Conservation (phyloP, 129 eudicot species). For the Heracleum sosnowskyi region DNA sequence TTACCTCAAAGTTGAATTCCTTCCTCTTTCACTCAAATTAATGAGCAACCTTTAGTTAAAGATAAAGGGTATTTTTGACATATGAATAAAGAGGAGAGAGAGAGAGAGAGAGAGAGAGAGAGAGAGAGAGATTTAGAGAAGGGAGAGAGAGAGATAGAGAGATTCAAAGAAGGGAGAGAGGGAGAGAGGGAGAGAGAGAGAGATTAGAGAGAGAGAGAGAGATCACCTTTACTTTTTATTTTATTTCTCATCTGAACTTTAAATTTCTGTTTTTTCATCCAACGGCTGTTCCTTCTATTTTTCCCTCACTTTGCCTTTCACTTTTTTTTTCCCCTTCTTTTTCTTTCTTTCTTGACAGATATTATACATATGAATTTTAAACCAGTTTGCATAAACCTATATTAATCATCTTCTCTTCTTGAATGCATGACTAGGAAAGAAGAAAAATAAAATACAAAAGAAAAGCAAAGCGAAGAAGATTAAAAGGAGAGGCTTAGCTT, state of each 20-base stretch:
- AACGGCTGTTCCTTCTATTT: constrained; percentile 45
- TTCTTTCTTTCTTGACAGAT: constrained; percentile 3
- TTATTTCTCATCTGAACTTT: constrained; percentile 33
- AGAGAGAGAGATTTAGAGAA: neutral
- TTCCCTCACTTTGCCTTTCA: constrained; percentile 19
- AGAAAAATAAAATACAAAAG: constrained; percentile 7
- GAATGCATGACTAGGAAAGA: constrained; percentile 15
- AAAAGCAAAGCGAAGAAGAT: constrained; percentile 19
- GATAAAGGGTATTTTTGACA: constrained; percentile 80
- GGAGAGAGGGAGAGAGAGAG: neutral
- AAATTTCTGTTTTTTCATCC: constrained; percentile 54
- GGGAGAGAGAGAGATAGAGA: constrained; percentile 14
- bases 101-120: constrained; percentile 28
- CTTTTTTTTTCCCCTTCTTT: neutral
- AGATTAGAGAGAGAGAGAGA: constrained; percentile 14
- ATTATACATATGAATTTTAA: neutral
- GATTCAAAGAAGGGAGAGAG: neutral
- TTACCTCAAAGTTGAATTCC: constrained; percentile 71
- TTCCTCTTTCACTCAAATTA: constrained; percentile 52
- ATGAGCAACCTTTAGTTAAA: constrained; percentile 51
- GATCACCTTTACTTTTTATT: constrained; percentile 33
- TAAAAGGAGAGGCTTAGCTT: constrained; percentile 52
- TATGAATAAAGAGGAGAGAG: constrained; percentile 22
- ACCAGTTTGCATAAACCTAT: neutral
- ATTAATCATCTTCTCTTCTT: constrained; percentile 17